Conservation (phyloP, 176 grass and related monocot genomes). For the Stipa capillata region DNA sequence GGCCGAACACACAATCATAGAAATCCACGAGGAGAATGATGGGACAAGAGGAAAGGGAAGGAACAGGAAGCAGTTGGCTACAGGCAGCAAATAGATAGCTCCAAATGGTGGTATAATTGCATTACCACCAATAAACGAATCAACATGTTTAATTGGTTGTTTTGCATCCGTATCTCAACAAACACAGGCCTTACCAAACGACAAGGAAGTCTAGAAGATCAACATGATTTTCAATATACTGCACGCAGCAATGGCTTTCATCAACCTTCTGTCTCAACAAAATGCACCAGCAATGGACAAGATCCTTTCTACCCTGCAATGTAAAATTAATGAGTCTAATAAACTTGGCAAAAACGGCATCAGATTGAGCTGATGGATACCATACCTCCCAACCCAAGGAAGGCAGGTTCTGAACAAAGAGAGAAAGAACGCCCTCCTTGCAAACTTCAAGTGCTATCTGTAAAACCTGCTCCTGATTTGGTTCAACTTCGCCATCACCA, state of each 20-base stretch:
- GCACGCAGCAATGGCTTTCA: conserved; percentile 61
- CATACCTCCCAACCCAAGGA: conserved; percentile 93
- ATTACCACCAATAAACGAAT: background rate
- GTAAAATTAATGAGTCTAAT: conserved; percentile 9
- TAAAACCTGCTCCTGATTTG: conserved; percentile 76
- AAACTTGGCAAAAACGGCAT: background rate
- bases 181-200: conserved; percentile 65
- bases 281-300: conserved; percentile 86
- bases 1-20: background rate
- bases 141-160: background rate
- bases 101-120: background rate
- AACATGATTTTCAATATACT: conserved; percentile 86
- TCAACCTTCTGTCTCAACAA: conserved; percentile 84
- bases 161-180: background rate
- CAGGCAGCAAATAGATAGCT: background rate
- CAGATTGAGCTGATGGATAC: background rate
- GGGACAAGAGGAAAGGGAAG: background rate
- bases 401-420: conserved; percentile 91
- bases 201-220: conserved; percentile 98
- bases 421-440: conserved; percentile 73
- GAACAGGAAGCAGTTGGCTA: background rate
- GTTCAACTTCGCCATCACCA: conserved; percentile 88
- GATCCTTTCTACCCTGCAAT: conserved; percentile 88
- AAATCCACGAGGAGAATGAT: conserved; percentile 6
- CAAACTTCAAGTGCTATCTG: conserved; percentile 90